Evolutionary conservation across 495 filamentous ascomycete genomes (phyloP), one percentile per base, ranked within the genome.

Genomic region (Lasiosphaeris hirsuta): DNA sequence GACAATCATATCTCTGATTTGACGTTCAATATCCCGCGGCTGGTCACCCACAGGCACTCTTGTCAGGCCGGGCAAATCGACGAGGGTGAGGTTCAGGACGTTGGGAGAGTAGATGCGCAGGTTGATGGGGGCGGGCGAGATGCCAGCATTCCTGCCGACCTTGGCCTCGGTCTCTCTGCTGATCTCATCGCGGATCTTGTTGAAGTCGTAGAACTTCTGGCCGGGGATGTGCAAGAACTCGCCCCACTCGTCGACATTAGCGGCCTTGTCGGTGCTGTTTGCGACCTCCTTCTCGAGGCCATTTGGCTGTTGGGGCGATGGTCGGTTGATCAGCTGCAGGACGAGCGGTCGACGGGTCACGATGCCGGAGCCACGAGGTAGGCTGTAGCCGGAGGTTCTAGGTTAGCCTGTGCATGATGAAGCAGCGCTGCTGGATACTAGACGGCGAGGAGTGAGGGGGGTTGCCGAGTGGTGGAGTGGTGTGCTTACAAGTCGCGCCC

Each of bases 41-140:
- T 99, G 95, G 69, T 99, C 95, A 57, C 95, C 95, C 44, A 99
- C 94, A 0, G 95, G 95, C 35, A 99, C 95, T 76, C 96, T 96
- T 40, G 95, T 99, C 73, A 99, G 77, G 65, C 95, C 95, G 46
- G 95, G 95, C 71, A 99, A 72, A 86, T 99, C 95, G 60, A 99
- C 95, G 45, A 99, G 81, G 40, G 95, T 99, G 60, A 99, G 81
- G 59, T 96, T 99, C 58, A 99, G 83, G 69, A 99, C 95, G 69
- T 97, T 96, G 45, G 95, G 94, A 49, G 92, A 97, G 80, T 94
- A 97, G 73, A 99, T 96, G 64, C 94, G 84, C 59, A 99, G 81
- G 76, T 96, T 96, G 78, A 99, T 99, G 14, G 95, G 95, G 14
- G 87, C 85, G 30, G 95, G 90, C 52, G 92, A 96, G 72, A 99